These are phyloP conservation scores for Scutellaria baicalensis DNA, from an alignment of 257 asterid genomes.

Conservation along the genomic window DNA sequence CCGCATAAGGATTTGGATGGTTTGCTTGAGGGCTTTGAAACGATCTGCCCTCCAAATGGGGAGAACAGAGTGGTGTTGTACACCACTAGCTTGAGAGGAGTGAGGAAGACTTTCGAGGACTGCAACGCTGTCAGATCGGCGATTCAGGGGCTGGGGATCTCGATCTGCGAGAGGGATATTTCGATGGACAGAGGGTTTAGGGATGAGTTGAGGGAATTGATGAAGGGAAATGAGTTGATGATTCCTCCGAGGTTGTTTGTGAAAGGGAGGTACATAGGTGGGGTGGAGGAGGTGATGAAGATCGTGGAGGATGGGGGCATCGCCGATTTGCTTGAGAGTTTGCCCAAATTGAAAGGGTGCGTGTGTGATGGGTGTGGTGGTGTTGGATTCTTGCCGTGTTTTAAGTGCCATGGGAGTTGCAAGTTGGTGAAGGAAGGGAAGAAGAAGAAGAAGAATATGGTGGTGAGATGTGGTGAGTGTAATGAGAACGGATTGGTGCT, in stretches of 20 bases:
- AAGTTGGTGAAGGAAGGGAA: constrained; percentile 36
- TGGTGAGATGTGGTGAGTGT: constrained; percentile 60
- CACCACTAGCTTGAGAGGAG: constrained; percentile 68
- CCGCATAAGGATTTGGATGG: not conserved
- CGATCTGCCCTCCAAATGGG: constrained; percentile 67
- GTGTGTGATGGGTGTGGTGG: constrained; percentile 85
- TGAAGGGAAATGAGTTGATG: constrained; percentile 36
- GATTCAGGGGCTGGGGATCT: constrained; percentile 44
- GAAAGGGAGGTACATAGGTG: constrained; percentile 76
- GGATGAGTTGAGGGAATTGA: constrained; percentile 50
- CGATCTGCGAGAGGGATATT: constrained; percentile 65
- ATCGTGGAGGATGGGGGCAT: constrained; percentile 58
- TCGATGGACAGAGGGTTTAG: constrained; percentile 80
- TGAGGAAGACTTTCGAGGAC: constrained; percentile 77
- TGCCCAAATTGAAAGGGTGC: constrained; percentile 48
- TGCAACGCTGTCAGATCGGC: constrained; percentile 75
- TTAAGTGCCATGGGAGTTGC: constrained; percentile 69
- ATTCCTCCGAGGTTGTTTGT: constrained; percentile 73
- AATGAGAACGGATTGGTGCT: constrained; percentile 79
- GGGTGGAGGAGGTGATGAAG: constrained; percentile 64
- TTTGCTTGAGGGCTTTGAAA: constrained; percentile 36
- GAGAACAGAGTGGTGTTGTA: constrained; percentile 58
- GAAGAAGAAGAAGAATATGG: constrained; percentile 28
- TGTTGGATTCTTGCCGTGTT: constrained; percentile 74
- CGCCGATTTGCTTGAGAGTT: constrained; percentile 41